These are phyloP conservation scores for Trichoderma sp. DNA, from an alignment of 2,329 filamentous ascomycete genomes.

Conservation along the genomic window DNA sequence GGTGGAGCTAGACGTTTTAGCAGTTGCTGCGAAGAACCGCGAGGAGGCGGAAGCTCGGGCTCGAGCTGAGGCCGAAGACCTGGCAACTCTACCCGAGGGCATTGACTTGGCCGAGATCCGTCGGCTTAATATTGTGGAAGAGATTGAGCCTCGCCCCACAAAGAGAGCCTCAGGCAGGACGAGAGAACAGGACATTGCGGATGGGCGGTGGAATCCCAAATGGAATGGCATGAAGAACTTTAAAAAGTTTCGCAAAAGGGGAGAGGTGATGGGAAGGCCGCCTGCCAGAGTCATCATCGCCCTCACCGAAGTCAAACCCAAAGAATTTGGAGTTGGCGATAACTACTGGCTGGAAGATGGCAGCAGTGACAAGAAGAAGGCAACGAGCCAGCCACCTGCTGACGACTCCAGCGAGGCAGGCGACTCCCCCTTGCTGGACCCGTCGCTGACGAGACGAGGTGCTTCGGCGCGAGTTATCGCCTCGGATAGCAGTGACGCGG, in stretches of 20 bases:
- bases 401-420: slow-evolving; percentile 20
- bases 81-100: slow-evolving; percentile 53
- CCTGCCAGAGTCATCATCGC: slow-evolving; percentile 60
- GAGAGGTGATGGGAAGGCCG: slow-evolving; percentile 43
- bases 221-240: slow-evolving; percentile 98
- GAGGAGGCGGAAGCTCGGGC: slow-evolving; percentile 65
- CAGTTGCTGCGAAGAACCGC: slow-evolving; percentile 58
- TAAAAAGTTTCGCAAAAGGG: slow-evolving; percentile 74
- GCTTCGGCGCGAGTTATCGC: slow-evolving; percentile 27
- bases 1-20: slow-evolving; percentile 65
- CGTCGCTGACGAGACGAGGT: slow-evolving; percentile 23
- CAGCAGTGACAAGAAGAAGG: slow-evolving; percentile 30
- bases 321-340: slow-evolving; percentile 70
- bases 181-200: slow-evolving; percentile 49
- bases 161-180: slow-evolving; percentile 27
- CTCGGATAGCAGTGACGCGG: slow-evolving; percentile 39
- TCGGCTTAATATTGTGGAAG: slow-evolving; percentile 71
- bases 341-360: slow-evolving; percentile 69
- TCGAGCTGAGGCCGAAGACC: slow-evolving; percentile 51
- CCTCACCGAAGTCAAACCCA: slow-evolving; percentile 67
- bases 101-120: slow-evolving; percentile 72
- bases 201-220: slow-evolving; percentile 71
- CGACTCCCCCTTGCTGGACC: slow-evolving; percentile 8
- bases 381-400: slow-evolving; percentile 27
- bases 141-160: slow-evolving; percentile 60